Base-by-base conservation (phyloP, 305 asterid species). In the Ruellia speciosa region DNA sequence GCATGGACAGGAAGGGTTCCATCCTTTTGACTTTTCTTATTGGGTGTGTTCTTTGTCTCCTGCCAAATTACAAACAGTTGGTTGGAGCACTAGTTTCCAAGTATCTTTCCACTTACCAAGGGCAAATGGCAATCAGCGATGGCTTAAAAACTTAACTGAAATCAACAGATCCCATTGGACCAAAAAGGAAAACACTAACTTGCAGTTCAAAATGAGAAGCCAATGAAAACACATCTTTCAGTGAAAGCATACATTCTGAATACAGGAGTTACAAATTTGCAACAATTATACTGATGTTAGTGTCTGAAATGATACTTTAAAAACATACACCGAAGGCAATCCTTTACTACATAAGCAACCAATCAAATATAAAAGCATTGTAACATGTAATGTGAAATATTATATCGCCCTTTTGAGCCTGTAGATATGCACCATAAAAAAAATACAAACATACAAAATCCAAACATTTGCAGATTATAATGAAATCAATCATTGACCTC, bases 1-100 rank as follows among this genome's bases (percentile, higher is more conserved):
- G 83, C 86, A 72, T 49, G 75, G 67, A 88, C 70, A 66, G 90
- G 48, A 73, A 60, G 72, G 63, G 72, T 58, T 13, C 63, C 69
- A 56, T 66, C 88, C 73, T 58, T 83, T 57, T 53, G 68, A 56
- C 61, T 65, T 57, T 75, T 71, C 60, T 68, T 75, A 73, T 66
- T 71, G 66, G 52, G 77, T 67, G 63, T 64, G 62, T 70, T 66
- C 72, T 70, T 70, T 48, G 54, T 71, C 60, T 75, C 88, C 99
- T 93, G 90, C 70, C 48, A 79, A 76, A 66, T 54, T 65, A 54
- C 46, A 49, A 47, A 53, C 14, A n/a, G 33, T 51, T 37, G 2
- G 41, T 2, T 37, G 41, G 20, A 47, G 5, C 18, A 16, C 31
- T 24, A 4, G 31, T 24, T 24, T 24, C 31, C 31, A 24, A 24